Evolutionary conservation across 2,329 filamentous ascomycete genomes (phyloP), one percentile per base, ranked within the genome.

Genomic region (Saccharata proteae): DNA sequence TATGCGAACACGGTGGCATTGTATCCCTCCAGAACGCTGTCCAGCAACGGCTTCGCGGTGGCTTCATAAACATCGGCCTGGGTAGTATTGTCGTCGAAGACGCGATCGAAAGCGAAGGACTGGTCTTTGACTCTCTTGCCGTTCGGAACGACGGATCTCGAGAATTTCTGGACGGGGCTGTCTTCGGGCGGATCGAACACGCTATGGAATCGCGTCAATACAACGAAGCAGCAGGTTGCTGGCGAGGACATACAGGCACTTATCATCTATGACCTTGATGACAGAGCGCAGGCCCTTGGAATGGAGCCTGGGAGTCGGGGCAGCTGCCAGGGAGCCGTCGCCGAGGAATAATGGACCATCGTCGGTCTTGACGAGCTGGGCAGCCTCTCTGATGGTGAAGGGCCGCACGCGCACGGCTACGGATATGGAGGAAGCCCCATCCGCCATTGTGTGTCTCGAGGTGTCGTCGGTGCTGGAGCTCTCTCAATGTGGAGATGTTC

Each of bases 1-100:
- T 98, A 98, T 29, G 90, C 90, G 54, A 98, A 98, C 4, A 98
- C 90, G 0, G 90, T 98, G 28, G 90, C 90, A 64, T 98, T 98
- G 67, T 94, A 98, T 42, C 90, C 90, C 44, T 98, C 86, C 36
- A 98, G 67, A 11, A 98, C 86, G 51, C 80, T 94, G 54, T 96
- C 88, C 38, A 98, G 71, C n/a, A 98, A 71, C 34, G 65, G 74
- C 55, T 79, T 81, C 2, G 88, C 93, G 1, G 90, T 96, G 10
- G 82, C 71, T 55, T 96, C 90, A 64, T 96, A 98, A 1, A 98
- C 83, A 49, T 98, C 90, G 36, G 73, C 78, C 49, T 98, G 90
- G 5, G 78, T 77, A 12, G 82, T 82, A 52, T 88, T 93, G 37
- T 96, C 86, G 66, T 98, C 90, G 57, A 98, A 96, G 40, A 98